These are phyloP conservation scores for Crotalaria pallida DNA, from an alignment of 306 rosid genomes.

Conservation along the genomic window DNA sequence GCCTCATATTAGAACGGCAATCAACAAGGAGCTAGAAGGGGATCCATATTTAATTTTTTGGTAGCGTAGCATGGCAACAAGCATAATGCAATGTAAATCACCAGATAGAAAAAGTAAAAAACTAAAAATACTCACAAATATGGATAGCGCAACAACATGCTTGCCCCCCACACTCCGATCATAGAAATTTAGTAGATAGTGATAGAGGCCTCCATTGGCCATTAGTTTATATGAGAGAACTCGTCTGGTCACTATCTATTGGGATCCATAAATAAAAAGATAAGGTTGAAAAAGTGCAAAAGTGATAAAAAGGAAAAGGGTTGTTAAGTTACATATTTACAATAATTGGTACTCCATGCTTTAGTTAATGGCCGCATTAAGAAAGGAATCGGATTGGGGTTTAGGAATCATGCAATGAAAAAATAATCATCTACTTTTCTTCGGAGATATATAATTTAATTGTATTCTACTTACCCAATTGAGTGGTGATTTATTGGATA, in stretches of 20 bases:
- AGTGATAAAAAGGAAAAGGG: background rate
- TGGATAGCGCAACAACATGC: conserved; percentile 24
- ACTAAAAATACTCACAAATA: background rate
- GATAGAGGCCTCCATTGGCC: background rate
- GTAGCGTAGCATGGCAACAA: conserved; percentile 43
- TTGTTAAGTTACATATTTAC: background rate
- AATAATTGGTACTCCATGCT: background rate
- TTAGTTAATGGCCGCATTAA: background rate
- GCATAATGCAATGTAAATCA: conserved; percentile 21
- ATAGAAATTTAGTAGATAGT: background rate
- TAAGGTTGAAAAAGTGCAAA: background rate
- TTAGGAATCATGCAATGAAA: no score
- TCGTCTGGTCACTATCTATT: background rate
- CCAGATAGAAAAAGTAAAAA: background rate
- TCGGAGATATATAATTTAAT: background rate
- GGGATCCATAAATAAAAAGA: background rate
- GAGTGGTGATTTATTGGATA: background rate
- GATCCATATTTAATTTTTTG: background rate
- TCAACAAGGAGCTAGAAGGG: no score
- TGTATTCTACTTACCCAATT: background rate
- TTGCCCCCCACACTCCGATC: conserved; percentile 34
- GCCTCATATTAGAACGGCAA: no score
- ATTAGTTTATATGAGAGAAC: background rate
- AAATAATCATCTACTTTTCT: background rate
- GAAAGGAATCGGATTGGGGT: background rate